Evolutionary conservation across 495 filamentous ascomycete genomes (phyloP), one percentile per base, ranked within the genome.

Genomic region (Letharia lupina): DNA sequence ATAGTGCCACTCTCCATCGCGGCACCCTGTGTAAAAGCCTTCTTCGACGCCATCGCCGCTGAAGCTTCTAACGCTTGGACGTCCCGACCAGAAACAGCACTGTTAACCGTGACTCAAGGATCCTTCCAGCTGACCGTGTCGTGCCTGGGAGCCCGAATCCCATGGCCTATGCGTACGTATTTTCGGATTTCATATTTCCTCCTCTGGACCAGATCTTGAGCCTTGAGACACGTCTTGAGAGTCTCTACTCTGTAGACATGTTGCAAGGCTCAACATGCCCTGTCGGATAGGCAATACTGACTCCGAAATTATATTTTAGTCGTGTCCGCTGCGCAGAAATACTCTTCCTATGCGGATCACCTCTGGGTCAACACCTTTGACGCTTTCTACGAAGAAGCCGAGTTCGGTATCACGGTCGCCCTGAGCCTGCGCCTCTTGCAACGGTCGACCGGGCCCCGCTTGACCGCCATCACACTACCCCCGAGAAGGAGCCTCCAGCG

Each of bases 91-190:
- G 20, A 40, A 61, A 1, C 35, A 9, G 35, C 59, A 23, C 15
- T 61, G 5, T 39, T 61, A 1, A 61, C 59, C 15, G 20, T 61
- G 10, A n/a, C 37, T 11, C 15, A 40, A n/a, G 59, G 59, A 3
- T 18, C 20, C 20, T 61, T 61, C 23, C 59, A 61, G 37, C 59
- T 61, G 10, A 61, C 59, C 15, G 18, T 42, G 8, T 61, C 59
- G 12, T 61, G 59, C 59, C 37, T 61, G 37, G 59, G 59, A 23
- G 35, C 59, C 13, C 1, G 7, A 1, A 35, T 61, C 37, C 59
- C 59, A 16, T 61, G 41, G 41, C 20, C 41, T 4, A 2, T 13
- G 37, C 20, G 23, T 28, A 28, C 23, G 23, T 28, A 28, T 28
- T 28, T 28, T 28, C 23, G 23, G 23, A 28, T 28, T 28, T 1